A percentile compares a stretch with the other conserved stretches of the same genome.
phyloP scores from a whole-genome alignment of 805 yeast species.

The Metschnikowia vanudenii region DNA sequence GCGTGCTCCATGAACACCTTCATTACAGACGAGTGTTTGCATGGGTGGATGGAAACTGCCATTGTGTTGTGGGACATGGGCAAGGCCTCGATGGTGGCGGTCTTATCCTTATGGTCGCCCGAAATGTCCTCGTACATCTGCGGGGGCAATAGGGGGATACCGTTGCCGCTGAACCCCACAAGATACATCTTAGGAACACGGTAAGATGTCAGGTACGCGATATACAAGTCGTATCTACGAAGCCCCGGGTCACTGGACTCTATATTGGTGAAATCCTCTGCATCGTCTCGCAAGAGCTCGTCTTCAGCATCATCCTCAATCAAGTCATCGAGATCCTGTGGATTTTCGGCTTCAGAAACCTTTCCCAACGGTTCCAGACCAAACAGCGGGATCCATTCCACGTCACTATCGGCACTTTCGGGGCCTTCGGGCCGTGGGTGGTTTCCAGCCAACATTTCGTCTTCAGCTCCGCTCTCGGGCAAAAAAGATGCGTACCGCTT shows the following conservation, averaged over 20 bases:
- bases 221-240: slow-evolving; percentile 83
- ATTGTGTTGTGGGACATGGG: slow-evolving; percentile 79
- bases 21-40: slow-evolving; percentile 95
- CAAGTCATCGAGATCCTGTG: slow-evolving; percentile 45
- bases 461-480: slow-evolving; percentile 20
- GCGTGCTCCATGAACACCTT: slow-evolving; percentile 76
- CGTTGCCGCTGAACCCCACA: slow-evolving; percentile 81
- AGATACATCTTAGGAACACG: slow-evolving; percentile 93
- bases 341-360: not conserved
- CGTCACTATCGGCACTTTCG: slow-evolving; percentile 3
- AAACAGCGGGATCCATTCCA: slow-evolving; percentile 18
- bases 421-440: not conserved
- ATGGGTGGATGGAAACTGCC: slow-evolving; percentile 90
- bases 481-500: slow-evolving; percentile 40
- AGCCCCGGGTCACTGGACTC: slow-evolving; percentile 34
- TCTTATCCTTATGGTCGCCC: slow-evolving; percentile 88
- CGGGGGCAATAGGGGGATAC: slow-evolving; percentile 80
- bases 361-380: not conserved
- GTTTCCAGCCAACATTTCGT: not conserved
- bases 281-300: slow-evolving; percentile 22
- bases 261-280: slow-evolving; percentile 34
- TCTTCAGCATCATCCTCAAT: slow-evolving; percentile 42
- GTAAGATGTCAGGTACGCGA: slow-evolving; percentile 90
- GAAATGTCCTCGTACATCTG: slow-evolving; percentile 95
- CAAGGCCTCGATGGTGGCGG: slow-evolving; percentile 91